These are phyloP conservation scores for Kodamaea ohmeri DNA, from an alignment of 1,139 yeast genomes.

Conservation along the genomic window DNA sequence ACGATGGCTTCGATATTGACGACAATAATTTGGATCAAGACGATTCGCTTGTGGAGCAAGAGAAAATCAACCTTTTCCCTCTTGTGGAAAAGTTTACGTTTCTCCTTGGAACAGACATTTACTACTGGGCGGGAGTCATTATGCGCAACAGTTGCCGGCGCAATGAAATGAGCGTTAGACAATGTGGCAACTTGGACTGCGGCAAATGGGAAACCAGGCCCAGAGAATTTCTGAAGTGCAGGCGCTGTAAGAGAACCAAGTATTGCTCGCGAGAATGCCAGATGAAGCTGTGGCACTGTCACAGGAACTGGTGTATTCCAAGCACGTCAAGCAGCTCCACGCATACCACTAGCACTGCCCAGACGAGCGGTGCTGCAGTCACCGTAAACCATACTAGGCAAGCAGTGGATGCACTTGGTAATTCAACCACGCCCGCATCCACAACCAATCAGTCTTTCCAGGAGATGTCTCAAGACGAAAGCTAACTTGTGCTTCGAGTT, in stretches of 20 bases:
- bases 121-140: constrained; percentile 95
- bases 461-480: constrained; percentile 6
- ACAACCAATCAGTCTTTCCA: constrained; percentile 1
- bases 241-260: constrained; percentile 91
- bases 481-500: neutral
- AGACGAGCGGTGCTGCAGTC: constrained; percentile 8
- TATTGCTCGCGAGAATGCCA: constrained; percentile 94
- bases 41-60: constrained; percentile 49
- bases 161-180: constrained; percentile 87
- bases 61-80: constrained; percentile 73
- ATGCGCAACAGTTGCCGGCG: constrained; percentile 94
- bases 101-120: constrained; percentile 69
- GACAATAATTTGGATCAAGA: constrained; percentile 49
- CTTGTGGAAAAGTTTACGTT: constrained; percentile 89
- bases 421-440: constrained; percentile 1
- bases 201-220: constrained; percentile 95
- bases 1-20: constrained; percentile 53
- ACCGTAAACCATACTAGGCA: constrained; percentile 4
- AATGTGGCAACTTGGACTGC: constrained; percentile 90
- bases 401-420: constrained; percentile 1
- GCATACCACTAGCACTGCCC: constrained; percentile 14
- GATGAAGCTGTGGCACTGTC: constrained; percentile 86
- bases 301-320: constrained; percentile 89
- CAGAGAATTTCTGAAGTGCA: constrained; percentile 89
- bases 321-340: constrained; percentile 30